phyloP scores from a whole-genome alignment of 2,329 filamentous ascomycete species.

The Escovopsis weberi region DNA sequence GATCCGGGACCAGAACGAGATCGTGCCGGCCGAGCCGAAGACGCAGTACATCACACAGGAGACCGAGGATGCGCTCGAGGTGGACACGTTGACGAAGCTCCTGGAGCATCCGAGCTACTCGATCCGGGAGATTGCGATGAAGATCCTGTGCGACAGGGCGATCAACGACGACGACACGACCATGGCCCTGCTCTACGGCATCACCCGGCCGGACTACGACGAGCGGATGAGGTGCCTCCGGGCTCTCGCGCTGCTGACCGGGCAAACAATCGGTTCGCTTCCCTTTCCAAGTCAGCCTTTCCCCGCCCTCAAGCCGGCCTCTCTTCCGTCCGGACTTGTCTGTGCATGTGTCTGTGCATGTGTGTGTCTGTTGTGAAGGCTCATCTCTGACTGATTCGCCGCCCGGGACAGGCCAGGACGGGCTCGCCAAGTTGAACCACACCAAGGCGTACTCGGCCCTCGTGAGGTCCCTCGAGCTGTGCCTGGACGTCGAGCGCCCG shows the following conservation, averaged over 20 bases:
- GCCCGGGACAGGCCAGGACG: constrained; percentile 15
- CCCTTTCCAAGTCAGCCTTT: background rate
- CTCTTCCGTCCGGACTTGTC: no score
- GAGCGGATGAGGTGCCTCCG: constrained; percentile 42
- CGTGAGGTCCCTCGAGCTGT: constrained; percentile 45
- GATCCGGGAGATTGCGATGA: constrained; percentile 53
- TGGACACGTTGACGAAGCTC: constrained; percentile 52
- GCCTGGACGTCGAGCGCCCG: constrained; percentile 32
- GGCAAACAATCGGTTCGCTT: constrained; percentile 19
- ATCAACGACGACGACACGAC: constrained; percentile 43
- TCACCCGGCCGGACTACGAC: constrained; percentile 44
- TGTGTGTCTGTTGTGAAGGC: no score
- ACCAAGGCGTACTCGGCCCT: constrained; percentile 39
- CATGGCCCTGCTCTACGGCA: constrained; percentile 38
- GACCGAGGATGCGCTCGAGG: constrained; percentile 55
- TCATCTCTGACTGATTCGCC: no score
- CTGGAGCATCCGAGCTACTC: constrained; percentile 57
- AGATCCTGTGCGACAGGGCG: constrained; percentile 40
- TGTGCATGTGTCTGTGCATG: no score
- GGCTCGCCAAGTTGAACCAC: constrained; percentile 33
- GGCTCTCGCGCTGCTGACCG: constrained; percentile 40
- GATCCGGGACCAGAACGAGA: constrained; percentile 49
- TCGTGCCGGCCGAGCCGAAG: constrained; percentile 49
- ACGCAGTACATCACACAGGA: constrained; percentile 62
- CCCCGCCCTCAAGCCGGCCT: no score